These are phyloP conservation scores for Poterioochromonas sp. DNA, from an alignment of 352 stramenopile species.

Conservation along the genomic window DNA sequence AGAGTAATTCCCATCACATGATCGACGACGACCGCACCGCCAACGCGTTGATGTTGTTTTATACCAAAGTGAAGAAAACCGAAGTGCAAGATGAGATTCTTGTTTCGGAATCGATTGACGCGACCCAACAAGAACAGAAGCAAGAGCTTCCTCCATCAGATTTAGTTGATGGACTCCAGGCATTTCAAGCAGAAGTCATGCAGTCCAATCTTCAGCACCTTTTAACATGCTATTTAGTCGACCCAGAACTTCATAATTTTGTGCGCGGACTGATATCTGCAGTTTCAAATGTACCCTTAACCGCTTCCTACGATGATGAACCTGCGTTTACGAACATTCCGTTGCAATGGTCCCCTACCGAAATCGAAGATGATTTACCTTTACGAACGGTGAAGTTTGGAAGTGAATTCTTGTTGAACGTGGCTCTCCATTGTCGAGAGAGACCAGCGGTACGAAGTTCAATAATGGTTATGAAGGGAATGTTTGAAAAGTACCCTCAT, in stretches of 20 bases:
- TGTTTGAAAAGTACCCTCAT: not conserved
- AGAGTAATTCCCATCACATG: conserved; percentile 72
- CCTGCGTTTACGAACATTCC: conserved; percentile 34
- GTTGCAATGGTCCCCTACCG: conserved; percentile 35
- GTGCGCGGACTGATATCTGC: conserved; percentile 52
- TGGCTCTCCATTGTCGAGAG: conserved; percentile 70
- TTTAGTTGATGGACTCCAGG: conserved; percentile 41
- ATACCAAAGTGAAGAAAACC: conserved; percentile 84
- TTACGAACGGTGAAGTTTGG: conserved; percentile 62
- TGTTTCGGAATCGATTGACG: conserved; percentile 47
- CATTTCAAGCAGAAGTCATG: conserved; percentile 78
- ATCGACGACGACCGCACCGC: conserved; percentile 91
- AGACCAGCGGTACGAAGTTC: conserved; percentile 57
- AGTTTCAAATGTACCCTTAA: conserved; percentile 38
- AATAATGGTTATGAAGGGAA: not conserved
- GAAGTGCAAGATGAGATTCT: conserved; percentile 45
- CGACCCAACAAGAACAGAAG: conserved; percentile 37
- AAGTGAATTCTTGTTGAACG: conserved; percentile 68
- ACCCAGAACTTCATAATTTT: conserved; percentile 88
- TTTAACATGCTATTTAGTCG: conserved; percentile 87
- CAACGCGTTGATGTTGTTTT: conserved; percentile 98
- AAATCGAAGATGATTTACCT: conserved; percentile 17
- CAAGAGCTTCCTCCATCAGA: conserved; percentile 4
- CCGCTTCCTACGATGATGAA: conserved; percentile 12
- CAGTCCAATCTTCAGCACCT: conserved; percentile 84